These are phyloP conservation scores for Vigna unguiculata DNA, from an alignment of 306 rosid genomes.

Conservation along the genomic window DNA sequence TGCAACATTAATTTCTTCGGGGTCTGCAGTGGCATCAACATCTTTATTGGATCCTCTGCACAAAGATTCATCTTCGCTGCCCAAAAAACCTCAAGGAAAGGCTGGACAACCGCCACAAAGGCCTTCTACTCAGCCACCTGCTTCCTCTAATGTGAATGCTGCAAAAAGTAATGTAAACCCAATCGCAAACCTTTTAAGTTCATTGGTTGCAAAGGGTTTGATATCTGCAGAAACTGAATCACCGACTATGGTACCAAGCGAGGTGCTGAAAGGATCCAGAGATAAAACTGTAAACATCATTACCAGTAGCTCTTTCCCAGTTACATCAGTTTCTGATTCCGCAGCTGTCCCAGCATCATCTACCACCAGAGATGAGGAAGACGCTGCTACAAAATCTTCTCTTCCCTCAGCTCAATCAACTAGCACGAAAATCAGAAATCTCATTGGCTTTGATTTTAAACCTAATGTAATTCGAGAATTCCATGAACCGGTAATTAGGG, in stretches of 20 bases:
- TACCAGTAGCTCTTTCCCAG: slow-evolving; percentile 49
- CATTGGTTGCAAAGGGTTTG: too few relatives aligned
- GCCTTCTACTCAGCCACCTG: slow-evolving; percentile 50
- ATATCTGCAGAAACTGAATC: too few relatives aligned
- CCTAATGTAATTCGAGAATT: slow-evolving; percentile 79
- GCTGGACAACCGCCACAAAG: slow-evolving; percentile 52
- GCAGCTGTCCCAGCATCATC: slow-evolving; percentile 51
- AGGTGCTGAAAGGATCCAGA: slow-evolving; percentile 47
- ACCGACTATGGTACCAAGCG: too few relatives aligned
- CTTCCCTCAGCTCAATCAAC: slow-evolving; percentile 50
- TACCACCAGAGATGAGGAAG: slow-evolving; percentile 49
- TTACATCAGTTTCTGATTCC: slow-evolving; percentile 57
- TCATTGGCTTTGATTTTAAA: slow-evolving; percentile 86
- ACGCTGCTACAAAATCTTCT: slow-evolving; percentile 51
- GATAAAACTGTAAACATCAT: slow-evolving; percentile 51
- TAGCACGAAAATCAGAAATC: slow-evolving; percentile 53
- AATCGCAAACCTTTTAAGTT: too few relatives aligned
- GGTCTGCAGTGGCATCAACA: slow-evolving; percentile 50
- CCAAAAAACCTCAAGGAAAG: slow-evolving; percentile 55
- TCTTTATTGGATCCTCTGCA: slow-evolving; percentile 55
- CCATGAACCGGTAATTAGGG: slow-evolving; percentile 70
- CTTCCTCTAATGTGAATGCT: slow-evolving; percentile 60
- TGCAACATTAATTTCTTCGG: slow-evolving; percentile 53
- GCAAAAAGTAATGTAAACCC: too few relatives aligned
- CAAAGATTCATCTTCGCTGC: slow-evolving; percentile 51